Evolutionary conservation across 148 eudicot genomes (phyloP).

Genomic region (Rhododendron ferrugineum): DNA sequence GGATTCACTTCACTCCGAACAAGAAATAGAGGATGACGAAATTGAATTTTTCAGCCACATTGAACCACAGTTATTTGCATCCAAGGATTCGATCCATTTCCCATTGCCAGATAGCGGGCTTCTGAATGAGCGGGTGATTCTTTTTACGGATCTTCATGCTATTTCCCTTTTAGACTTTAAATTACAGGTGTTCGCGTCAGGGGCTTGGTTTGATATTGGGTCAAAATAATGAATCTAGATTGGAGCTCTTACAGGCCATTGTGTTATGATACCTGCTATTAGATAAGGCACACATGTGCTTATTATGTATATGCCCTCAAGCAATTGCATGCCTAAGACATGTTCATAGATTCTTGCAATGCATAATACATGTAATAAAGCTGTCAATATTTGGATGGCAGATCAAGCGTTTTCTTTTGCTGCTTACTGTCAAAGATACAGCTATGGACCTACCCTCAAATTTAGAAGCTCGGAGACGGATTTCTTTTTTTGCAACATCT

Average conservation of each 20-base stretch:
- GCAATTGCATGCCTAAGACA: background rate
- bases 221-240: slow-evolving; percentile 1
- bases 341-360: background rate
- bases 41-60: slow-evolving; percentile 32
- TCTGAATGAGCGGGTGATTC: slow-evolving; percentile 59
- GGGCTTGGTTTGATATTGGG: background rate
- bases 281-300: background rate
- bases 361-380: background rate
- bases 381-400: slow-evolving; percentile 28
- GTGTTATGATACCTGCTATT: background rate
- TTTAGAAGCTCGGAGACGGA: slow-evolving; percentile 88
- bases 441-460: slow-evolving; percentile 85
- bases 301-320: background rate
- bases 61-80: slow-evolving; percentile 74
- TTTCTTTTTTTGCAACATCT: slow-evolving; percentile 89
- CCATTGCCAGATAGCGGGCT: slow-evolving; percentile 56
- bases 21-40: slow-evolving; percentile 30
- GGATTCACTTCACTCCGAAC: slow-evolving; percentile 48
- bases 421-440: slow-evolving; percentile 80
- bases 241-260: background rate
- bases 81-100: slow-evolving; percentile 68
- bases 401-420: slow-evolving; percentile 77
- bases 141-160: slow-evolving; percentile 2
- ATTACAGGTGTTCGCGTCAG: background rate
- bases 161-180: background rate